Conservation (phyloP, 1,139 yeast genomes). For the Geotrichum klebahnii region DNA sequence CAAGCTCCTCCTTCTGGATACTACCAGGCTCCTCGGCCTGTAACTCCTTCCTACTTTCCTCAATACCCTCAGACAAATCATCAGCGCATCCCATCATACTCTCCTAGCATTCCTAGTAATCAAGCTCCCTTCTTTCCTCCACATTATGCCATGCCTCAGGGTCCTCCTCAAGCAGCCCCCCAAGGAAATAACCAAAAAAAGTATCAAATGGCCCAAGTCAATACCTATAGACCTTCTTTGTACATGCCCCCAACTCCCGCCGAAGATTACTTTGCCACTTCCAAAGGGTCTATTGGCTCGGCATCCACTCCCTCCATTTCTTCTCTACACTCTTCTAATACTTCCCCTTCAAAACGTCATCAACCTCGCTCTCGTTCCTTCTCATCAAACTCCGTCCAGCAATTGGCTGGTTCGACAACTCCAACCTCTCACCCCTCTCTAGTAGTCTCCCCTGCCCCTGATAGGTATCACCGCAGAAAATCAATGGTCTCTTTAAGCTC, state of each 20-base stretch:
- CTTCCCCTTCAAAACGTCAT: conserved; percentile 2
- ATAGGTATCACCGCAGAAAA: conserved; percentile 35
- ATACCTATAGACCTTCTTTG: conserved; percentile 5
- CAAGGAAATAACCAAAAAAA: conserved; percentile 2
- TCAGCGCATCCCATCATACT: conserved; percentile 13
- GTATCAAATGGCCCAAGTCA: conserved; percentile 15
- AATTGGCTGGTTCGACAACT: not conserved
- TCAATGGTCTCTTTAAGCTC: conserved; percentile 23
- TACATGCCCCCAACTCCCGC: conserved; percentile 15
- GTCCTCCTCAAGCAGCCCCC: not conserved
- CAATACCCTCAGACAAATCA: conserved; percentile 11
- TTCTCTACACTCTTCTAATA: conserved; percentile 3
- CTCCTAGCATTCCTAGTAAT: conserved; percentile 5
- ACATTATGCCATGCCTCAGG: conserved; percentile 7
- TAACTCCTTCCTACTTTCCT: conserved; percentile 8
- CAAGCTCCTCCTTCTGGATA: conserved; percentile 17
- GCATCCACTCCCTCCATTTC: conserved; percentile 17
- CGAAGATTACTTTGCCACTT: conserved; percentile 17
- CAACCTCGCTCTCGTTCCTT: conserved; percentile 18
- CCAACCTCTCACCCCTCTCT: conserved; percentile 18
- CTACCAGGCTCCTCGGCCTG: conserved; percentile 10
- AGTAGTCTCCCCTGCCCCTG: conserved; percentile 28
- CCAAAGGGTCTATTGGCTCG: conserved; percentile 11
- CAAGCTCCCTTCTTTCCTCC: conserved; percentile 11
- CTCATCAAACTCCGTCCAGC: conserved; percentile 9